These are phyloP conservation scores for Aspergillus funiculosus DNA, from an alignment of 495 filamentous ascomycete genomes.

Conservation along the genomic window DNA sequence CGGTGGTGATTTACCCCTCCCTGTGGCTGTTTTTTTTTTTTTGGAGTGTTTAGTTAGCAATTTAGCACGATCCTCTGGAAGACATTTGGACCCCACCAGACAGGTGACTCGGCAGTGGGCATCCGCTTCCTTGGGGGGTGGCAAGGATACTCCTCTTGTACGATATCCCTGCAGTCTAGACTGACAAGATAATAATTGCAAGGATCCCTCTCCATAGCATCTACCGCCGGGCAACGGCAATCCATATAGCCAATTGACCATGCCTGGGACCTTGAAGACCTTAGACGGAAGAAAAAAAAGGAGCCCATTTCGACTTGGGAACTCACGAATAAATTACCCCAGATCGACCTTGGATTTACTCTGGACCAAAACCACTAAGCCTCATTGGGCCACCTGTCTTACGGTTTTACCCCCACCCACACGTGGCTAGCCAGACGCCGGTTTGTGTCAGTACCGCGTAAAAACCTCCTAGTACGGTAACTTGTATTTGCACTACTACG, in stretches of 20 bases:
- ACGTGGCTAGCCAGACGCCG: constrained; percentile 11
- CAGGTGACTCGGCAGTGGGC: too few relatives aligned
- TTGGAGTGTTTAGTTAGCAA: too few relatives aligned
- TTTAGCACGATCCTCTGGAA: too few relatives aligned
- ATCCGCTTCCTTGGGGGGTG: neutral
- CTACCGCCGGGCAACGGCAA: neutral
- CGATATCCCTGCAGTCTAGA: too few relatives aligned
- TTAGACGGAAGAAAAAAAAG: constrained; percentile 1
- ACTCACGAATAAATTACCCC: constrained; percentile 12
- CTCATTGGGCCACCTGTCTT: neutral
- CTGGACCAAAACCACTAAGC: constrained; percentile 1
- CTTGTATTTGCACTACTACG: too few relatives aligned
- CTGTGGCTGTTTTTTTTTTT: constrained; percentile 3
- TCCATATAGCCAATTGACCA: neutral
- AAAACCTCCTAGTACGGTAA: too few relatives aligned
- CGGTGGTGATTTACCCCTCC: constrained; percentile 5
- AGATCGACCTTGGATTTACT: constrained; percentile 7
- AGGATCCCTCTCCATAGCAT: too few relatives aligned
- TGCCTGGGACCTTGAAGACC: neutral
- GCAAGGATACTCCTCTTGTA: too few relatives aligned
- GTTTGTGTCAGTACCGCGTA: constrained; percentile 1
- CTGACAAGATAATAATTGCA: too few relatives aligned
- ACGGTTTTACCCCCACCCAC: constrained; percentile 7
- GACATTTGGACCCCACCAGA: too few relatives aligned
- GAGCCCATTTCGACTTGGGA: neutral